Conservation (phyloP, 768 basidiomycete genomes). For the Paxillus involutus region DNA sequence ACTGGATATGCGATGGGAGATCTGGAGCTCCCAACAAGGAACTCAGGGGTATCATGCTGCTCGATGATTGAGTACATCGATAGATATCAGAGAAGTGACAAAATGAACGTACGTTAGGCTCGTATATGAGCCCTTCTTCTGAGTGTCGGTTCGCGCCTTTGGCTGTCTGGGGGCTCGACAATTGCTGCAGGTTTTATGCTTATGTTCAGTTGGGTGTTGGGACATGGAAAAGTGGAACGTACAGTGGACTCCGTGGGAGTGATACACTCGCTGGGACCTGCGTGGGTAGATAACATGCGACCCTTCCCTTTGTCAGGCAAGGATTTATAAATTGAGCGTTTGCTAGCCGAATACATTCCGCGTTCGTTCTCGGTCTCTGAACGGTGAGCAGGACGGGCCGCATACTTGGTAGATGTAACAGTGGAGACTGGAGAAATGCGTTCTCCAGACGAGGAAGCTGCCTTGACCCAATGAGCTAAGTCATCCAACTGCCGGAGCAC, state of each 20-base stretch:
- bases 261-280: background rate
- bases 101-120: slow-evolving; percentile 20
- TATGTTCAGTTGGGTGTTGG: background rate
- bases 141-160: background rate
- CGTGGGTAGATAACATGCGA: slow-evolving; percentile 10
- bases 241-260: slow-evolving; percentile 9
- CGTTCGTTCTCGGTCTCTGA: background rate
- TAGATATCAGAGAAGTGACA: background rate
- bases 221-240: slow-evolving; percentile 2
- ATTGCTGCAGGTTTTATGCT: slow-evolving; percentile 11
- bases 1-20: slow-evolving; percentile 31
- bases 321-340: background rate
- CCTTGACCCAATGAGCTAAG: slow-evolving; percentile 26
- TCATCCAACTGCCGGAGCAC: slow-evolving; percentile 27
- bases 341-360: background rate
- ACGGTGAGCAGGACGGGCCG: background rate
- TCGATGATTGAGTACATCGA: background rate
- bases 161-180: background rate
- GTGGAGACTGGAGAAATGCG: background rate
- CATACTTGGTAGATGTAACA: background rate
- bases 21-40: slow-evolving; percentile 30
- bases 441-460: slow-evolving; percentile 15
- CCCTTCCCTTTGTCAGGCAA: slow-evolving; percentile 21
- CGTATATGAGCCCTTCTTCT: slow-evolving; percentile 28
- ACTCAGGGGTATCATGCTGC: slow-evolving; percentile 28